Base-by-base conservation (phyloP, 1,139 yeast genomes). In the Sugiyamaella novakii region DNA sequence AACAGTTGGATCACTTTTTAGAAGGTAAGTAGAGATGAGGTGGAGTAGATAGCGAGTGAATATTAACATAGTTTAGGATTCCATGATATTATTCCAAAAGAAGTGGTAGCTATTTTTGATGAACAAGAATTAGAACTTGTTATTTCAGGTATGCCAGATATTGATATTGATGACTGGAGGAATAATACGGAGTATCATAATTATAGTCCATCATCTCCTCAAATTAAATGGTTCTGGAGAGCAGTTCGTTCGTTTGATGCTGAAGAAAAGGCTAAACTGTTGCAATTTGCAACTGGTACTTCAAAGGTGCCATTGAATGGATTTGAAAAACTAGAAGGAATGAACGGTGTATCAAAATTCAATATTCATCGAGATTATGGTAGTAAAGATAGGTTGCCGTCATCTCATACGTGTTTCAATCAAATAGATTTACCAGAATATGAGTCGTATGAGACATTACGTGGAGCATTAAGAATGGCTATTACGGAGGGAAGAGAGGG, bases 231-330 rank as follows among this genome's bases (percentile, higher is more conserved):
- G 89, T 94, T 92, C 71, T 94, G 99, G 99, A 77, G 98, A 64
- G 97, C 98, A 1, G 97, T 94, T 12, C 81, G 89, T 61, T 87
- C 97, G 1, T 92, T 92, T 69, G 97, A 89, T 63, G 81, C 81
- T 36, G 98, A 92, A 66, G 98, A 92, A 64, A 77, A 96, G 48
- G 99, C 98, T 15, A 89, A 91, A 63, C 71, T 94, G 56, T 72
- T 94, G 52, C 99, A 94, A 64, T 94, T 92, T 74, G 94, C 95
- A 1, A 94, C 99, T 0, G 99, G 99, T 54, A 92, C 99, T 0
- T 84, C 95, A 51, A 91, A 92, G 68, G 98, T 94, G 6, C 98
- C 99, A 21, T 74, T 91, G 58, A 87, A 87, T 64, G 99, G 98
- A 1, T 94, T 94, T 65, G 84, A 87, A 60, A 95, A 85, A 59